Evolutionary conservation across 2,329 filamentous ascomycete species (phyloP).

Genomic region (Aspergillus pseudoviridinutans): DNA sequence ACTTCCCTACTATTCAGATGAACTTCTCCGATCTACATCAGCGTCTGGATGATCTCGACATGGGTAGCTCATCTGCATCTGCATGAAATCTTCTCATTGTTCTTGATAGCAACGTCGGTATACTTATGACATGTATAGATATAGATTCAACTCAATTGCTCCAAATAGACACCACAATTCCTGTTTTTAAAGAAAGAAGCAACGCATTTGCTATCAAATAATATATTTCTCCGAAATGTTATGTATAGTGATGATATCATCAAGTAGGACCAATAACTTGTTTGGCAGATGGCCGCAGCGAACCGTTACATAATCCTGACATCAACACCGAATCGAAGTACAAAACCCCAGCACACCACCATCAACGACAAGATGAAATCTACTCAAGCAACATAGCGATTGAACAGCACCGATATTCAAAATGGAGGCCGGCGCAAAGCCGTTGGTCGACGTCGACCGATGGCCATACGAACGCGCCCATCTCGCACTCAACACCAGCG

Average conservation of each 20-base stretch:
- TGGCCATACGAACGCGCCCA: neutral
- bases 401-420: constrained; percentile 6
- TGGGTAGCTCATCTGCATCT: neutral
- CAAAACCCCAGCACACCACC: neutral
- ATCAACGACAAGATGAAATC: neutral
- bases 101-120: neutral
- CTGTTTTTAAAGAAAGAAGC: too few species aligned
- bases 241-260: neutral
- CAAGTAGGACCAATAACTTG: neutral
- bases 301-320: constrained; percentile 18
- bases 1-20: neutral
- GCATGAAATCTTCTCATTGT: too few species aligned
- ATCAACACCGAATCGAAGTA: constrained; percentile 9
- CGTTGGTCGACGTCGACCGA: constrained; percentile 8
- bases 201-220: neutral
- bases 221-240: too few species aligned
- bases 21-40: neutral
- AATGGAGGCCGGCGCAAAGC: constrained; percentile 4
- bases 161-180: neutral
- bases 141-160: neutral
- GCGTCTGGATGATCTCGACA: neutral
- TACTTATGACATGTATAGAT: neutral
- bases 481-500: constrained; percentile 10
- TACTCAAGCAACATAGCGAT: neutral
- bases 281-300: neutral